A percentile compares a stretch with the other conserved stretches of the same genome.
These are phyloP conservation scores for Talaromyces albobiverticillius DNA, from an alignment of 2,329 filamentous ascomycete genomes.

Conservation along the genomic window DNA sequence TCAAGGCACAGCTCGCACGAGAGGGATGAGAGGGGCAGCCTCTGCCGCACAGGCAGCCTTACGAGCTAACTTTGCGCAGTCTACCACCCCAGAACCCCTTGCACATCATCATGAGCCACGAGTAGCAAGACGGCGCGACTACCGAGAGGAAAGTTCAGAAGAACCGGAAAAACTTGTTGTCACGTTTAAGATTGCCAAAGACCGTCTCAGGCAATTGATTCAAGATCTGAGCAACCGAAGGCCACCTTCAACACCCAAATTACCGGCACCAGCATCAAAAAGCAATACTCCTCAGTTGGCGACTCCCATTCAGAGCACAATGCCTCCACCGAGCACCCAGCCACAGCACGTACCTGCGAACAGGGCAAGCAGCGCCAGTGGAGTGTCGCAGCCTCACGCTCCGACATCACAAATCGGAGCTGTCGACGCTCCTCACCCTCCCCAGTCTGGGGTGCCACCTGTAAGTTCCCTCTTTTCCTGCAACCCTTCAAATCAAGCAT, in stretches of 20 bases:
- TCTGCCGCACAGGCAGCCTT: slow-evolving; percentile 84
- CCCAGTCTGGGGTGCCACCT: slow-evolving; percentile 40
- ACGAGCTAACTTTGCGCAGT: slow-evolving; percentile 69
- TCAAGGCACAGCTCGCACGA: slow-evolving; percentile 75
- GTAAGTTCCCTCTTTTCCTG: slow-evolving; percentile 43
- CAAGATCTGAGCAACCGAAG: slow-evolving; percentile 51
- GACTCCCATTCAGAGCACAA: slow-evolving; percentile 52
- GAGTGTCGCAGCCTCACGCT: slow-evolving; percentile 24
- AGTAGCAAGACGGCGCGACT: slow-evolving; percentile 60
- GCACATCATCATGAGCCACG: slow-evolving; percentile 67
- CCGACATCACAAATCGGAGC: slow-evolving; percentile 41
- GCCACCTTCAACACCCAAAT: slow-evolving; percentile 29
- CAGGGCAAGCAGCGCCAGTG: slow-evolving; percentile 21
- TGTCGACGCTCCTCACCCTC: slow-evolving; percentile 44
- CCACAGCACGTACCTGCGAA: slow-evolving; percentile 23
- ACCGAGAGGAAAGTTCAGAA: slow-evolving; percentile 74
- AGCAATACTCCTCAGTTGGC: slow-evolving; percentile 46
- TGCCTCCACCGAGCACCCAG: slow-evolving; percentile 44
- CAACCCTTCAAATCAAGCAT: too few relatives aligned
- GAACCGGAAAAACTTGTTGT: slow-evolving; percentile 69
- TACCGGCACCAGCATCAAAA: slow-evolving; percentile 44
- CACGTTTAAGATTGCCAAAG: slow-evolving; percentile 69
- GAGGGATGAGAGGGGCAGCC: slow-evolving; percentile 85
- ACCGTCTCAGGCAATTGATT: slow-evolving; percentile 67
- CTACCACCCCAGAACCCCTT: slow-evolving; percentile 78